Evolutionary conservation across 1,284 basidiomycete genomes (phyloP), one percentile per base, ranked within the genome.

Genomic region (Puccinia polysora): DNA sequence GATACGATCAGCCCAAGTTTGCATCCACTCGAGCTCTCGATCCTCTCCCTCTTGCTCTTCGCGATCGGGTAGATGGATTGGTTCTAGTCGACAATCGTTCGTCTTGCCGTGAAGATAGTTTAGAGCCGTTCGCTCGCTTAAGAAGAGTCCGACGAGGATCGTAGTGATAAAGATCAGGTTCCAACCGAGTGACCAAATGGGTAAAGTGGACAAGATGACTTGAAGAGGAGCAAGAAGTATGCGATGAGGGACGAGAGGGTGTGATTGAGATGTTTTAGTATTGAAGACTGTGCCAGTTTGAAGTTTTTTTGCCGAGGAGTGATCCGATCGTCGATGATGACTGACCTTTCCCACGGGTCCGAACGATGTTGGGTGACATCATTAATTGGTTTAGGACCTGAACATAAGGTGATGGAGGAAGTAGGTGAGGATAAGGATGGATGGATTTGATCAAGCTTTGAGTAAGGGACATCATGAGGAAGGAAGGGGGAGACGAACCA

Each of bases 351-450:
- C 64, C 64, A 20, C 64, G 50, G 15, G 50, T 65, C 45, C 55
- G 64, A n/a, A 65, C 40, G n/a, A 65, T 65, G 3, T 34, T 65
- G 25, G 53, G 64, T 53, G 64, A 53, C 64, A 65, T 65, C 23
- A 65, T 53, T 55, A 65, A 25, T 38, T 65, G 50, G 28, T 65
- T 65, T 36, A 65, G 55, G 12, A 65, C 40, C 64, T 65, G 12
- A 2, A 32, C 15, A 56, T 32, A 56, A 53, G 32, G 5, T 34
- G 53, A 34, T 18, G 36, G 32, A 56, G 40, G 18, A 58, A 2
- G 14, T 4, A n/a, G 10, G 20, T 23, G 4, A 4, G 20, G 23
- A 43, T 20, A 10, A 45, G 32, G 20, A 43, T 40, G 1, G 20
- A 23, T 60, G 12, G 5, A 43, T 43, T 25, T 18, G 34, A 60